Base-by-base conservation (phyloP, 2,329 filamentous ascomycete genomes). In the Orbilia brochopaga region DNA sequence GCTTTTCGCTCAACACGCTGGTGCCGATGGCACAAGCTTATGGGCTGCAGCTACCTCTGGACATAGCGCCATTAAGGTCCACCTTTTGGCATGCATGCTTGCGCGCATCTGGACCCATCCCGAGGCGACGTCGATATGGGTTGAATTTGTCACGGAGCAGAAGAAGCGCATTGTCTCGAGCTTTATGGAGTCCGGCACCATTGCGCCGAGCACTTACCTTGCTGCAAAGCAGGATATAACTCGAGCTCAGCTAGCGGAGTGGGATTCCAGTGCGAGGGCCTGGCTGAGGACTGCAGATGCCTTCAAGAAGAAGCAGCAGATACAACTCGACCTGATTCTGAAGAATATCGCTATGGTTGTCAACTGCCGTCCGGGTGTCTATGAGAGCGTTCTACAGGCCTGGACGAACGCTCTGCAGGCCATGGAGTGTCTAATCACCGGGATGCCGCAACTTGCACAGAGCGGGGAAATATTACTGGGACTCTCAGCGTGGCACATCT, bases 51-150 rank as follows among this genome's bases (percentile, higher is more conserved):
- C 77, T 2, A 79, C 78, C 1, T 79, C 78, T 13, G 75, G 76
- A 7, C 54, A 44, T 2, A 52, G 50, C 1, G 75, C 78, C 4
- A 72, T 79, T 17, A 40, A 66, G 0, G 64, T 77, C 1, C 77
- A 79, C 37, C 59, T 79, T 1, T 69, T 81, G 0, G 78, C 77
- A 1, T 80, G 79, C 62, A 78, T 81, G 73, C 69, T 81, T 3
- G 79, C 79, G 1, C 70, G 78, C 0, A 76, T 79, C 0, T 81
- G 75, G 72, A 60, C 24, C 1, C 24, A 30, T 2, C 13, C 67
- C 0, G 76, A 79, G 69, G 78, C 79, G 1, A 77, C 70, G 1
- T 76, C 79, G 0, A 73, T 80, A 0, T 81, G 79, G 80, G 74
- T 75, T 0, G 78, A 81, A 60, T 19, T 81, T 2, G 74, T 80